Evolutionary conservation across 2,329 filamentous ascomycete genomes (phyloP), one percentile per base, ranked within the genome.

Genomic region (Pseudogymnoascus sp.): DNA sequence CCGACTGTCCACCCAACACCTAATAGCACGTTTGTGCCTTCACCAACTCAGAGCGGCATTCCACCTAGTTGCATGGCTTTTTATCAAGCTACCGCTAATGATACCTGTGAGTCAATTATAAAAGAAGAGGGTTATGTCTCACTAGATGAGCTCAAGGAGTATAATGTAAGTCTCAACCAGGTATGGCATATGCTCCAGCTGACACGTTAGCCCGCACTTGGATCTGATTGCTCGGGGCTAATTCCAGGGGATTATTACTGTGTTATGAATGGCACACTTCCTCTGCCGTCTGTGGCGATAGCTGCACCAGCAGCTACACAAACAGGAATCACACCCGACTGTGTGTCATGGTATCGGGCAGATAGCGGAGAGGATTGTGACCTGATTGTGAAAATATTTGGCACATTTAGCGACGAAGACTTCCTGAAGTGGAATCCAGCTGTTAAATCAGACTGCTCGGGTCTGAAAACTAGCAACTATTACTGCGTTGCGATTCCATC

Each of bases 211-310:
- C 50, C 50, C n/a, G 50, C 50, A 21, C 50, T 56, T 35, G 50
- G 50, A 19, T 33, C 50, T 7, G 50, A 56, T 56, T 56, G 50
- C 29, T 59, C 61, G 7, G 61, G 61, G 21, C 6, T 62, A 21
- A 53, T 62, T 19, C 23, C 42, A 53, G 61, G 62, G 15, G 62
- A 63, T 23, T 60, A 60, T 17, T 63, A 63, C 37, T 63, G 61
- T 50, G 61, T 62, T 37, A 56, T 56, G 23, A 62, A 62, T 37
- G 46, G 46, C 6, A 60, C 50, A n/a, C 23, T 63, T 38, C 62
- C 62, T 7, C 44, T 53, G 17, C 62, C 62, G 3, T 59, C 46
- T 38, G 62, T 63, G 7, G 46, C 50, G 13, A 63, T 53, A 23
- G 31, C 50, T 40, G 33, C 44, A 17, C 62, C 62, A 9, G 15